Conservation (phyloP, 768 basidiomycete genomes). For the Lyophyllum atratum region DNA sequence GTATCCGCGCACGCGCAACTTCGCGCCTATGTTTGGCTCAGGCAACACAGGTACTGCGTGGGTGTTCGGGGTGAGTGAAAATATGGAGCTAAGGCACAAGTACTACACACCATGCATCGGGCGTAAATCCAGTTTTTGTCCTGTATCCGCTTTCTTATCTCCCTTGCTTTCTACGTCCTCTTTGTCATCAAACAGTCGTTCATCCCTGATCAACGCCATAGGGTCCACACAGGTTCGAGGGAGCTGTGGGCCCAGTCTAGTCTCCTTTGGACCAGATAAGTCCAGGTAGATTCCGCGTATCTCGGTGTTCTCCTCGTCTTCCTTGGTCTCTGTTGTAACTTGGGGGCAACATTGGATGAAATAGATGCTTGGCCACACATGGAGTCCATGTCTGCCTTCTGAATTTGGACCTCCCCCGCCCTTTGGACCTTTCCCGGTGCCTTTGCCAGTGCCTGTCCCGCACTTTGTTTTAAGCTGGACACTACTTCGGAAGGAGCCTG, state of each 20-base stretch:
- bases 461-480: neutral
- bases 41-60: slow-evolving; percentile 55
- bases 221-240: slow-evolving; percentile 16
- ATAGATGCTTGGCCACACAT: slow-evolving; percentile 15
- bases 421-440: neutral
- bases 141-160: slow-evolving; percentile 1
- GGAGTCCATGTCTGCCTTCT: slow-evolving; percentile 28
- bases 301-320: slow-evolving; percentile 5
- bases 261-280: neutral
- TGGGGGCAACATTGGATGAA: neutral
- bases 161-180: slow-evolving; percentile 2
- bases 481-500: neutral
- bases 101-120: slow-evolving; percentile 9
- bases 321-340: neutral
- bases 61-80: neutral
- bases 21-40: slow-evolving; percentile 42
- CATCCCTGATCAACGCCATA: slow-evolving; percentile 49
- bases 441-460: neutral
- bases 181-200: slow-evolving; percentile 54
- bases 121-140: slow-evolving; percentile 20
- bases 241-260: slow-evolving; percentile 14
- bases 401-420: neutral
- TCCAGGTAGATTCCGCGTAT: slow-evolving; percentile 7
- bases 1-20: neutral
- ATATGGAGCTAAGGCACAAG: neutral